A percentile compares a stretch with the other conserved stretches of the same genome.
Evolutionary conservation across 2,329 filamentous ascomycete species (phyloP).

Genomic region (Sclerotinia minor): DNA sequence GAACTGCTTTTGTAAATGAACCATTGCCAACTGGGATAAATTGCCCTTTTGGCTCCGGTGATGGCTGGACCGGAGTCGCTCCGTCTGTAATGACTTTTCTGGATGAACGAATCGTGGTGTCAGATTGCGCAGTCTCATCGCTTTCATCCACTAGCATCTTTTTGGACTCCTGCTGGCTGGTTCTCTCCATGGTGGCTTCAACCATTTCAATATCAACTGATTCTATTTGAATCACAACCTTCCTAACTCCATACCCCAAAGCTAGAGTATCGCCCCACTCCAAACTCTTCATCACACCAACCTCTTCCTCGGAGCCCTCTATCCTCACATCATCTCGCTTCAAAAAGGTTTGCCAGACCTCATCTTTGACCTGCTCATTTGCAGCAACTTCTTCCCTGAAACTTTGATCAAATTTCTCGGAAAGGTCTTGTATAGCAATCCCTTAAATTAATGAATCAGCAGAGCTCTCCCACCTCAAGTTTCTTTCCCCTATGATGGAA

Average conservation of each 20-base stretch:
- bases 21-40: neutral
- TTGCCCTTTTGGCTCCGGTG: constrained; percentile 2
- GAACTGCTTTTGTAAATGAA: neutral
- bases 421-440: constrained; percentile 27
- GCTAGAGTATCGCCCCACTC: constrained; percentile 19
- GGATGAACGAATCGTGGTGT: neutral
- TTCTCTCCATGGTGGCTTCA: neutral
- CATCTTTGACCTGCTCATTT: constrained; percentile 21
- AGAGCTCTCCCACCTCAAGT: neutral
- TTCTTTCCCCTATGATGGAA: neutral
- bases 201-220: constrained; percentile 1
- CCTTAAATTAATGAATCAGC: constrained; percentile 16
- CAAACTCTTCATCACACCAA: constrained; percentile 11
- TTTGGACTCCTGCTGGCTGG: neutral
- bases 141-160: neutral
- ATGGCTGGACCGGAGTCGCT: neutral
- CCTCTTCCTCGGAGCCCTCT: constrained; percentile 11
- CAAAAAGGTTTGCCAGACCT: constrained; percentile 27
- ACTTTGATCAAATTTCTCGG: constrained; percentile 21
- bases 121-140: neutral
- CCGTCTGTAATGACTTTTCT: neutral
- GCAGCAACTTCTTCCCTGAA: constrained; percentile 3
- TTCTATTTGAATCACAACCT: constrained; percentile 12
- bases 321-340: constrained; percentile 19
- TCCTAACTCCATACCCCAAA: constrained; percentile 25